Evolutionary conservation across 2,329 filamentous ascomycete genomes (phyloP).

Genomic region (Byssoonygena ceratinophila): DNA sequence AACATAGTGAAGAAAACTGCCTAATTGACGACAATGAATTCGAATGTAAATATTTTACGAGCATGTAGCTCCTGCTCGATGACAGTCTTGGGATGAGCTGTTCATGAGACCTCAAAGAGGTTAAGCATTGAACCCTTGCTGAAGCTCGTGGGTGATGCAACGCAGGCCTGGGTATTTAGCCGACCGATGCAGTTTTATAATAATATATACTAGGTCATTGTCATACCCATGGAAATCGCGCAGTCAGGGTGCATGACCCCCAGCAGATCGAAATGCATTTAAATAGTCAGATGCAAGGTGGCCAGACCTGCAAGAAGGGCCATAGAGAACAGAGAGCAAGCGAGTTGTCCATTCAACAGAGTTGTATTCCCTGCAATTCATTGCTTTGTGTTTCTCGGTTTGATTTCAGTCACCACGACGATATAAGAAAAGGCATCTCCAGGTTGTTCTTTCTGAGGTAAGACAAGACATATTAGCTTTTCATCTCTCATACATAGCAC

Average conservation of each 20-base stretch:
- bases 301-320: not conserved
- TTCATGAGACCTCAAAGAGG: not conserved
- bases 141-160: not conserved
- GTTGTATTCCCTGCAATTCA: not conserved
- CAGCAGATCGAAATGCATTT: not conserved
- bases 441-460: not conserved
- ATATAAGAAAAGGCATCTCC: not conserved
- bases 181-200: not conserved
- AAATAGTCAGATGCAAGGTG: not conserved
- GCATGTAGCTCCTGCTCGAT: not conserved
- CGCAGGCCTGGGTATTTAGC: not conserved
- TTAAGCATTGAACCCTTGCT: not conserved
- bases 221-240: not conserved
- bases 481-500: not conserved
- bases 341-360: not conserved
- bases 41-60: not conserved
- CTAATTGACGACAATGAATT: not conserved
- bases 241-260: not conserved
- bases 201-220: not conserved
- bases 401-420: not conserved
- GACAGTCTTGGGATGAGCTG: not conserved
- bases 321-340: not conserved
- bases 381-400: not conserved
- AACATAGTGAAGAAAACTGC: constrained; percentile 3
- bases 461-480: not conserved